These are phyloP conservation scores for Stemphylium beticola DNA, from an alignment of 2,329 filamentous ascomycete species.

Conservation along the genomic window DNA sequence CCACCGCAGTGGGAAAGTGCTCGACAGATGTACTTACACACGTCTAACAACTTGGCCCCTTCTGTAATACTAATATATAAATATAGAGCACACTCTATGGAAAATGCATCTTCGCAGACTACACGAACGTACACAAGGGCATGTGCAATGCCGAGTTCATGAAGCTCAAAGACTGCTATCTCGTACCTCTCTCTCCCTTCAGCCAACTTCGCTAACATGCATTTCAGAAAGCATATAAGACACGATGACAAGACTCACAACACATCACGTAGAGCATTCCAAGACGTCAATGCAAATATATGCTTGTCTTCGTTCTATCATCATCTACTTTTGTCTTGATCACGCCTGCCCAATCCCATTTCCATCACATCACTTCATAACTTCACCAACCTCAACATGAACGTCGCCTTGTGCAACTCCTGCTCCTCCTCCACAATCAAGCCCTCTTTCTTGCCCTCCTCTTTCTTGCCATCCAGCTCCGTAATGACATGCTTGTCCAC, in stretches of 20 bases:
- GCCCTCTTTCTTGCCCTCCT: constrained; percentile 57
- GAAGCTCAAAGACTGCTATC: constrained; percentile 82
- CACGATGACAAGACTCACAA: no score
- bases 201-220: no score
- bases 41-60: constrained; percentile 1
- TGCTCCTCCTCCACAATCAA: constrained; percentile 85
- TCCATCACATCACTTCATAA: no score
- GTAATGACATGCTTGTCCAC: constrained; percentile 72
- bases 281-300: no score
- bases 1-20: constrained; percentile 69
- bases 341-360: no score
- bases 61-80: neutral
- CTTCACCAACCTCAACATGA: constrained; percentile 77
- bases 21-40: constrained; percentile 63
- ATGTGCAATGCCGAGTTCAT: constrained; percentile 88
- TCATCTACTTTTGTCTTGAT: neutral
- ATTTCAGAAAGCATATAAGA: no score
- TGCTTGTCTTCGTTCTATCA: no score
- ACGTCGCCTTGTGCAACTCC: constrained; percentile 82
- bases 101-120: constrained; percentile 88
- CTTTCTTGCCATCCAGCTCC: constrained; percentile 64
- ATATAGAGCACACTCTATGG: constrained; percentile 81
- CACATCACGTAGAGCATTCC: no score
- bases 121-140: constrained; percentile 87
- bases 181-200: no score